A percentile compares a stretch with the other conserved stretches of the same genome.
Conservation (phyloP, 2,329 filamentous ascomycete species). For the Ophiostoma triangulosporum region DNA sequence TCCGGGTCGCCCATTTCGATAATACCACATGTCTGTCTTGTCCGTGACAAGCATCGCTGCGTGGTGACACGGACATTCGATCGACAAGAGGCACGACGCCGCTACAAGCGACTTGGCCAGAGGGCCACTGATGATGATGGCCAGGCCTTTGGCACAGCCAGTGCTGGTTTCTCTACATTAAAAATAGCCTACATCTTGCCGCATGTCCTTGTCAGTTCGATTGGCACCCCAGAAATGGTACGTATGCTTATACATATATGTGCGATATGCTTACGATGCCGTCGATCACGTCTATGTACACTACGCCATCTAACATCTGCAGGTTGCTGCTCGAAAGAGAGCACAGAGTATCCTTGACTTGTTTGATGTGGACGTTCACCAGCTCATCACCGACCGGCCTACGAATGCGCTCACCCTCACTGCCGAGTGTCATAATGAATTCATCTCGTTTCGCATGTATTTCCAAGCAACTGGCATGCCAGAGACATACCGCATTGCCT, state of each 20-base stretch:
- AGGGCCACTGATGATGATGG: not conserved
- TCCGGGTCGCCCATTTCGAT: not conserved
- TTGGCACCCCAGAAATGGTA: constrained; percentile 1
- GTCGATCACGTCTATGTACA: no score
- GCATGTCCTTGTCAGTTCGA: not conserved
- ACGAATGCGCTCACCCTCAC: constrained; percentile 3
- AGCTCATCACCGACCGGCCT: constrained; percentile 1
- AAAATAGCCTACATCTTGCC: not conserved
- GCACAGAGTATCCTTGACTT: not conserved
- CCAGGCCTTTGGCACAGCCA: not conserved
- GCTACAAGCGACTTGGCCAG: not conserved
- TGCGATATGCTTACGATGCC: no score
- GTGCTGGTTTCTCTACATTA: not conserved
- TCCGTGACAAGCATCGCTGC: constrained; percentile 4
- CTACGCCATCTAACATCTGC: no score
- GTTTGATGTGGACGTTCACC: constrained; percentile 3
- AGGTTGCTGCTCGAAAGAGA: constrained; percentile 2
- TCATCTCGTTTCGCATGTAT: constrained; percentile 3
- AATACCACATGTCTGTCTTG: no score
- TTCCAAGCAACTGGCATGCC: not conserved
- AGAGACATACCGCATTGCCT: constrained; percentile 1
- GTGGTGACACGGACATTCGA: constrained; percentile 1
- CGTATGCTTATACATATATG: not conserved
- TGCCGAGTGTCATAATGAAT: not conserved
- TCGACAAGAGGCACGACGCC: not conserved